Evolutionary conservation across 192 early-diverging fungal genomes (phyloP).

Genomic region (Chytriomyces sp.): DNA sequence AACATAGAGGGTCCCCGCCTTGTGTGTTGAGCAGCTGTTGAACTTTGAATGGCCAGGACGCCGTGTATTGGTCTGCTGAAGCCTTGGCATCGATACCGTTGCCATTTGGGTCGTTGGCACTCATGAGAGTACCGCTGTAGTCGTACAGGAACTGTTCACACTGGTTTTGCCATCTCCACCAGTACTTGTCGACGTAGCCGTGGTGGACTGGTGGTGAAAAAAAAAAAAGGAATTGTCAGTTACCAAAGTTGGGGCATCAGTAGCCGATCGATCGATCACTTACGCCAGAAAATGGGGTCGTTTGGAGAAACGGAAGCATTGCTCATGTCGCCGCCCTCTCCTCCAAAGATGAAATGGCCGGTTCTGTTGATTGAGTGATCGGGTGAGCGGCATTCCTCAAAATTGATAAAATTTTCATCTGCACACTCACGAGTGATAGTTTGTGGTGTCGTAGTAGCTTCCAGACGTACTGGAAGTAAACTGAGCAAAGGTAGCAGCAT

Average conservation of each 20-base stretch:
- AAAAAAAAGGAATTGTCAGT: neutral
- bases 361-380: too few species aligned
- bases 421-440: neutral
- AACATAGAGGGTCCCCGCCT: slow-evolving; percentile 10
- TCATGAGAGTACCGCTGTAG: slow-evolving; percentile 19
- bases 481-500: neutral
- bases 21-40: slow-evolving; percentile 13
- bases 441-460: slow-evolving; percentile 12
- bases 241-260: neutral
- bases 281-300: slow-evolving; percentile 21
- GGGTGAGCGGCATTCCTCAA: neutral
- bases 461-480: slow-evolving; percentile 5
- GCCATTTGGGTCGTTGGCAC: slow-evolving; percentile 7
- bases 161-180: slow-evolving; percentile 31
- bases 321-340: neutral
- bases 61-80: neutral
- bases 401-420: neutral
- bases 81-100: neutral
- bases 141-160: slow-evolving; percentile 10
- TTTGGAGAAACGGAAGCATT: slow-evolving; percentile 21
- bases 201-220: neutral
- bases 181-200: slow-evolving; percentile 12
- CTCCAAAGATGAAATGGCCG: neutral
- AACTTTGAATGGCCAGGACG: slow-evolving; percentile 17
- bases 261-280: neutral